These are phyloP conservation scores for Nicotiana knightiana DNA, from an alignment of 257 asterid species.

Conservation along the genomic window DNA sequence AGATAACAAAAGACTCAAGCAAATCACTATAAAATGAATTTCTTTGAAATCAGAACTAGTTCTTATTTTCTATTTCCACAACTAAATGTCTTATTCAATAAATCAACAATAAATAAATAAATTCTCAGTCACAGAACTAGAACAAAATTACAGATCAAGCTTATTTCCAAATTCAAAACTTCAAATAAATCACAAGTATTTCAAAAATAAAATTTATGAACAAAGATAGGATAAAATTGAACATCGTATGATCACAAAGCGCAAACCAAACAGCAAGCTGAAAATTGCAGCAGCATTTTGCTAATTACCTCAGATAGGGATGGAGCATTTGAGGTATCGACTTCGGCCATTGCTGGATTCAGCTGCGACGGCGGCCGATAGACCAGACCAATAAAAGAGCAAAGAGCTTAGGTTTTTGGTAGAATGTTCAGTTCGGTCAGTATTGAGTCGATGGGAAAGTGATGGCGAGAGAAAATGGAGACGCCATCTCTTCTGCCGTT, in stretches of 20 bases:
- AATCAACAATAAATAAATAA: neutral
- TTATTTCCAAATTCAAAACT: neutral
- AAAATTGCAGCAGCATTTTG: neutral
- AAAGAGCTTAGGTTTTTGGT: neutral
- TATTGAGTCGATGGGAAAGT: neutral
- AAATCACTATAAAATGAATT: neutral
- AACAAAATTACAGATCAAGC: neutral
- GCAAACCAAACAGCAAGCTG: neutral
- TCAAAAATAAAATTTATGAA: neutral
- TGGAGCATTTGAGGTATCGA: slow-evolving; percentile 31
- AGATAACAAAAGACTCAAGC: neutral
- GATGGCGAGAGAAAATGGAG: neutral
- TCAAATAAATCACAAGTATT: neutral
- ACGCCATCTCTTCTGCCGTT: neutral
- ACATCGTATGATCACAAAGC: neutral
- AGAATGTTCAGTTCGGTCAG: neutral
- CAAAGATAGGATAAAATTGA: neutral
- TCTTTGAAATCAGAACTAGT: neutral
- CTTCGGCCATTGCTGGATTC: slow-evolving; percentile 47
- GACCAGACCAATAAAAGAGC: neutral
- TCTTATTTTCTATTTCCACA: neutral
- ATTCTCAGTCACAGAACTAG: neutral
- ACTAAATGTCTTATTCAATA: neutral
- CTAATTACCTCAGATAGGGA: slow-evolving; percentile 51
- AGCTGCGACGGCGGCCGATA: slow-evolving; percentile 5